Evolutionary conservation across 2,329 filamentous ascomycete genomes (phyloP), one percentile per base, ranked within the genome.

Genomic region (Phaeosphaeriaceae sp.): DNA sequence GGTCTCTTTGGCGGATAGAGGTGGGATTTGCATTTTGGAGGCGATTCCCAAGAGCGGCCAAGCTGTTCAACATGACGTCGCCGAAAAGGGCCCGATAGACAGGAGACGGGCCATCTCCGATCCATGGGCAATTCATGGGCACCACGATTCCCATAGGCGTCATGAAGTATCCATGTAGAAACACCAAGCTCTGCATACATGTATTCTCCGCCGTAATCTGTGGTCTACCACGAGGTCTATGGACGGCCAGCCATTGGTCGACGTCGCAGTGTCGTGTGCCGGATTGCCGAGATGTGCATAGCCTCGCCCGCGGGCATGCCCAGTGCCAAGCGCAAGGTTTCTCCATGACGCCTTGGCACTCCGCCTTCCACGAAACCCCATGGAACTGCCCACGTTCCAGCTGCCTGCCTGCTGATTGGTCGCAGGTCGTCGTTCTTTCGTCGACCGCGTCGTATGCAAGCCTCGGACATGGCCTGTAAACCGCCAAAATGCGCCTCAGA

Each of bases 361-460:
- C 49, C 49, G 35, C 49, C 23, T 4, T 52, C 32, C 21, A 52
- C 35, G 19, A n/a, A 10, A 10, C 19, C 17, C n/a, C 32, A 22
- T 42, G 32, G 24, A 13, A 26, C 49, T 52, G 49, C 49, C 49
- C 49, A 52, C 49, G 49, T 52, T 52, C 42, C 32, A 26, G 4
- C 13, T 52, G 23, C 49, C 17, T 6, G 4, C 3, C 22, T 22
- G 19, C 35, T 52, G 19, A 26, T 52, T 52, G 32, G 49, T 22
- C 24, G 24, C 13, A n/a, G 4, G 3, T 30, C 13, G 4, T 40
- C 17, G 9, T 19, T 28, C 11, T 13, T 9, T 49, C 17, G 24
- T n/a, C 13, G 13, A 11, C n/a, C 15, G 19, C 24, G 24, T 19
- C 23, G 47, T 24, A n/a, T 8, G 24, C 47, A 49, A 49, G 47